Evolutionary conservation across 2,329 filamentous ascomycete genomes (phyloP).

Genomic region (Triangularia setosa): DNA sequence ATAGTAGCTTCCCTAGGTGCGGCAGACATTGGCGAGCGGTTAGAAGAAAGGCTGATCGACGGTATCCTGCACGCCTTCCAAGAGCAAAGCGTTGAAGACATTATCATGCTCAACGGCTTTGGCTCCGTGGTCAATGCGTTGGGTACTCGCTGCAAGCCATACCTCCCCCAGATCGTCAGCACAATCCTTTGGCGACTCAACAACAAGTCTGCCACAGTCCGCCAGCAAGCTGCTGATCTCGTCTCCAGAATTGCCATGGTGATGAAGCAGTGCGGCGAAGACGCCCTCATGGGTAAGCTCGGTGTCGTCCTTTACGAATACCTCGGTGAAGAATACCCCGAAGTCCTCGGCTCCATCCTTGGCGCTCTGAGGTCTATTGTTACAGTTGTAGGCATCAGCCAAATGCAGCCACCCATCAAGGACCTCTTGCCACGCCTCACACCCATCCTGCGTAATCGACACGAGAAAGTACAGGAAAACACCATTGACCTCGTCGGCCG

Average conservation of each 20-base stretch:
- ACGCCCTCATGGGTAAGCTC: constrained; percentile 91
- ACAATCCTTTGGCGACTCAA: constrained; percentile 95
- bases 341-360: constrained; percentile 93
- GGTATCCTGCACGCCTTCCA: constrained; percentile 96
- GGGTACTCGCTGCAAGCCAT: constrained; percentile 89
- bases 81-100: constrained; percentile 93
- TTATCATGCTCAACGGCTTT: constrained; percentile 95
- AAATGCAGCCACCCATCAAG: constrained; percentile 98
- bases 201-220: constrained; percentile 95
- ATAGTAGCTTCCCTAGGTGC: constrained; percentile 89
- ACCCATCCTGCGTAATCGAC: constrained; percentile 95
- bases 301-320: constrained; percentile 96
- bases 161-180: constrained; percentile 92
- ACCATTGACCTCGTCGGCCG: constrained; percentile 97
- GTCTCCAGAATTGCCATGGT: constrained; percentile 97
- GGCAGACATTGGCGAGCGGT: constrained; percentile 84
- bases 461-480: constrained; percentile 99
- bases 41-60: constrained; percentile 92
- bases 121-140: constrained; percentile 96
- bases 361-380: constrained; percentile 94
- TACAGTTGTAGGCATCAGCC: constrained; percentile 93
- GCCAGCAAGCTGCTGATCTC: constrained; percentile 93
- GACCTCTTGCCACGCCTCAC: constrained; percentile 92
- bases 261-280: constrained; percentile 98
- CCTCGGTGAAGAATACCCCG: constrained; percentile 95